These are phyloP conservation scores for Puccinia hordei DNA, from an alignment of 1,284 basidiomycete genomes.

Conservation along the genomic window DNA sequence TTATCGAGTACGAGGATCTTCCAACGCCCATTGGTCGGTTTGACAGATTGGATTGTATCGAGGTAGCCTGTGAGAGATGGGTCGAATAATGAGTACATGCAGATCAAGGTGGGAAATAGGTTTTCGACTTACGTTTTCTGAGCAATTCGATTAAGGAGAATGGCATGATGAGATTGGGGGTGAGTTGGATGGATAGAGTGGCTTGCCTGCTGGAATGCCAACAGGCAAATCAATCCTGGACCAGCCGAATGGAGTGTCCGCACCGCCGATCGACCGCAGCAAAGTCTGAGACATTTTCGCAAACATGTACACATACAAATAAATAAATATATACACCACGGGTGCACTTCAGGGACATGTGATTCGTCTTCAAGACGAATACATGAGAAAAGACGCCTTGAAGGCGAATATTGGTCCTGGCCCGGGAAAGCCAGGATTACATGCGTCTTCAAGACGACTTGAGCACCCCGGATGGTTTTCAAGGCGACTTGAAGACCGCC, in stretches of 20 bases:
- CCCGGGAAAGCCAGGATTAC: too few relatives aligned
- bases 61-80: slow-evolving; percentile 29
- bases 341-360: too few relatives aligned
- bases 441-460: too few relatives aligned
- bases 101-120: background rate
- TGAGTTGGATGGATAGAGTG: background rate
- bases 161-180: slow-evolving; percentile 2
- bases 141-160: slow-evolving; percentile 34
- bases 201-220: background rate
- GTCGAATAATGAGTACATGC: background rate
- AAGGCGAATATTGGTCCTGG: too few relatives aligned
- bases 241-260: background rate
- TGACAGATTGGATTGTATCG: slow-evolving; percentile 49
- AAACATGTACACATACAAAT: too few relatives aligned
- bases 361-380: too few relatives aligned
- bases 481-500: too few relatives aligned
- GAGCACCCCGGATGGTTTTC: too few relatives aligned
- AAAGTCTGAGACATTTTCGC: too few relatives aligned
- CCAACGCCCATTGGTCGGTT: slow-evolving; percentile 46
- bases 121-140: slow-evolving; percentile 18
- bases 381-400: too few relatives aligned
- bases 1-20: slow-evolving; percentile 50
- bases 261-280: background rate
- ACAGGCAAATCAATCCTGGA: background rate
- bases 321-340: too few relatives aligned